A percentile compares a stretch with the other conserved stretches of the same genome.
Evolutionary conservation across 2,329 filamentous ascomycete species (phyloP).

Genomic region (Didymosphaeria variabile): DNA sequence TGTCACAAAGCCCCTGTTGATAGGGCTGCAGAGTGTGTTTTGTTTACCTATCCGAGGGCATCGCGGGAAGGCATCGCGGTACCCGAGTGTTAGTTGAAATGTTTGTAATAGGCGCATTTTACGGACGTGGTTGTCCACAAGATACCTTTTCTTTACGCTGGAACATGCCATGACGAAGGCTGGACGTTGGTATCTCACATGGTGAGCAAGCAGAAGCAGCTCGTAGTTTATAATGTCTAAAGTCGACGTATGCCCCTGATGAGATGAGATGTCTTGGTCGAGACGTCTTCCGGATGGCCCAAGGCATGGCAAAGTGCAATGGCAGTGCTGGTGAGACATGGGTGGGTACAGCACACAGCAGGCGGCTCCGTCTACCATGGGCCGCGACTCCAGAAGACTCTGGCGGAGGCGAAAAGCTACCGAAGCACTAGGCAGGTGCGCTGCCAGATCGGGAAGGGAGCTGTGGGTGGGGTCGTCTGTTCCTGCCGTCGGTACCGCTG

Average conservation of each 20-base stretch:
- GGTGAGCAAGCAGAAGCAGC: slow-evolving; percentile 4
- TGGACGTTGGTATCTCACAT: slow-evolving; percentile 12
- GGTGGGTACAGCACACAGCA: background rate
- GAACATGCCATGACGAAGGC: slow-evolving; percentile 22
- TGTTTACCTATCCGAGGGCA: slow-evolving; percentile 11
- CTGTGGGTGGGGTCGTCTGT: slow-evolving; percentile 12
- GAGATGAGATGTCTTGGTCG: background rate
- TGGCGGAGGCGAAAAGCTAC: slow-evolving; percentile 12
- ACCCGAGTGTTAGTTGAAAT: slow-evolving; percentile 11
- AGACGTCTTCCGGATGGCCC: background rate
- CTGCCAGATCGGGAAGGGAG: slow-evolving; percentile 13
- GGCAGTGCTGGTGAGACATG: background rate
- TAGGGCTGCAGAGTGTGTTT: background rate
- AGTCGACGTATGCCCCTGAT: background rate
- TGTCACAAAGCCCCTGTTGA: background rate
- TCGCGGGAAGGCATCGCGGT: slow-evolving; percentile 18
- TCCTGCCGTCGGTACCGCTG: background rate
- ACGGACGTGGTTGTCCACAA: slow-evolving; percentile 23
- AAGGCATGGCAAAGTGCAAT: too few species aligned
- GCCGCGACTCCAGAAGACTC: background rate
- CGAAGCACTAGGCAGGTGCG: slow-evolving; percentile 4
- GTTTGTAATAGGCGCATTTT: slow-evolving; percentile 23
- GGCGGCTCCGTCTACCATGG: background rate
- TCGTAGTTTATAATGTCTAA: slow-evolving; percentile 21
- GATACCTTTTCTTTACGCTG: slow-evolving; percentile 34